Base-by-base conservation (phyloP, 768 basidiomycete genomes). In the Mycena polygramma region DNA sequence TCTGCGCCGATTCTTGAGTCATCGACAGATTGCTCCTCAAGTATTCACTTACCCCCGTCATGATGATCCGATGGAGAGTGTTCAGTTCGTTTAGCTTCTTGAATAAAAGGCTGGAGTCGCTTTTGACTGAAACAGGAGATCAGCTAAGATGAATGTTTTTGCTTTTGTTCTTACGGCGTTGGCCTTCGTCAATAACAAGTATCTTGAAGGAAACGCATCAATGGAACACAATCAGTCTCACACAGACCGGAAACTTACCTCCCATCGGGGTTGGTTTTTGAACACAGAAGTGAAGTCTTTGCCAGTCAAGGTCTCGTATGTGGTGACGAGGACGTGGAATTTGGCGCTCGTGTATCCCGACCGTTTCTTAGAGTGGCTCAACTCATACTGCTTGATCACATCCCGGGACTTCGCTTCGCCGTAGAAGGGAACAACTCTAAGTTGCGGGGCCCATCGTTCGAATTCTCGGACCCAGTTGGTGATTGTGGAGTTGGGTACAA, bases 401-500 rank as follows among this genome's bases (percentile, higher is more conserved):
- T 94, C 92, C 20, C 95, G 90, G 45, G 94, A 86, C 74, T 90
- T 90, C 43, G 88, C 87, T 75, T 93, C 94, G n/a, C 94, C 94
- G 73, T 91, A 90, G 79, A 91, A 97, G 0, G 95, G 94, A 26
- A 96, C 94, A 52, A 94, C 95, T n/a, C 87, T 77, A 10, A 91
- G 83, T 48, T 82, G 79, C 0, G 94, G 94, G 0, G 93, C 92
- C 89, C 94, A 95, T 68, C 92, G 89, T 75, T 94, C 92, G 72
- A 99, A 95, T 78, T 99, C 98, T 41, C 98, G 87, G 17, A 97
- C 89, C 97, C 97, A 98, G 74, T 95, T 98, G 7, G 92, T 92
- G 72, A 99, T 92, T 0, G 97, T 98, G 15, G 96, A 97, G 77
- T 99, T 98, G 0, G 98, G 98, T 7, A 99, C 98, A 7, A 98